These are phyloP conservation scores for Aristolochia californica DNA, from an alignment of 164 flowering plant genomes.

Conservation along the genomic window DNA sequence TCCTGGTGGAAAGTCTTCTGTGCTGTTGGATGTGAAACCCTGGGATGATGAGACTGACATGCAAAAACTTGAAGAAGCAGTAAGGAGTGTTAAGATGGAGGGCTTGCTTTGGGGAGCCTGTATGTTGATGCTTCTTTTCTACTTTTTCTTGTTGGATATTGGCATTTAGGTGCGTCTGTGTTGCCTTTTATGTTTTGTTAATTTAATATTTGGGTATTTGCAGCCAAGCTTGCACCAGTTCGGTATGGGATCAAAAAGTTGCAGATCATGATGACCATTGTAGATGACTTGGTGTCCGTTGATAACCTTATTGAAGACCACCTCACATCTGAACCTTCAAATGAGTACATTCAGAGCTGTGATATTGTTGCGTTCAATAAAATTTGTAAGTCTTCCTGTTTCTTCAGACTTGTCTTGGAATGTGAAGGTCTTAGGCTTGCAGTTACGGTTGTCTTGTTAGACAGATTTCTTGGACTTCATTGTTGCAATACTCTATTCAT, in stretches of 20 bases:
- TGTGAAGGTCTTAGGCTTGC: no score
- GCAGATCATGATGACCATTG: constrained; percentile 80
- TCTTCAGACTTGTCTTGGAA: no score
- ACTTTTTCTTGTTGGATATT: not conserved
- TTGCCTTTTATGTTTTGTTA: not conserved
- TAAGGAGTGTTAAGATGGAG: constrained; percentile 54
- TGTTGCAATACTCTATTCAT: no score
- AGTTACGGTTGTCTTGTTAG: no score
- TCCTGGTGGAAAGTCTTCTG: constrained; percentile 91
- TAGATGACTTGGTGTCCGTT: constrained; percentile 86
- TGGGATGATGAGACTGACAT: constrained; percentile 97
- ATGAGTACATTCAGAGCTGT: constrained; percentile 87
- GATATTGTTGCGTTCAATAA: constrained; percentile 96
- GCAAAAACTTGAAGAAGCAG: constrained; percentile 78
- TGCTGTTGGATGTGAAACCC: constrained; percentile 76
- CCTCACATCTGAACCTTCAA: constrained; percentile 63
- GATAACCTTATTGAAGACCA: constrained; percentile 67
- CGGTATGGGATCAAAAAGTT: constrained; percentile 92
- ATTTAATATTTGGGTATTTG: not conserved
- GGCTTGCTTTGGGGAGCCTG: constrained; percentile 37
- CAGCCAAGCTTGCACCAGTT: constrained; percentile 83
- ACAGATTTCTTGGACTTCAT: no score
- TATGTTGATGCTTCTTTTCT: constrained; percentile 1
- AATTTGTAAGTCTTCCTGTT: constrained; percentile 13
- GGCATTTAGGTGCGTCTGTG: not conserved